Evolutionary conservation across 345 rosid species (phyloP).

Genomic region (Gossypium longicalyx): DNA sequence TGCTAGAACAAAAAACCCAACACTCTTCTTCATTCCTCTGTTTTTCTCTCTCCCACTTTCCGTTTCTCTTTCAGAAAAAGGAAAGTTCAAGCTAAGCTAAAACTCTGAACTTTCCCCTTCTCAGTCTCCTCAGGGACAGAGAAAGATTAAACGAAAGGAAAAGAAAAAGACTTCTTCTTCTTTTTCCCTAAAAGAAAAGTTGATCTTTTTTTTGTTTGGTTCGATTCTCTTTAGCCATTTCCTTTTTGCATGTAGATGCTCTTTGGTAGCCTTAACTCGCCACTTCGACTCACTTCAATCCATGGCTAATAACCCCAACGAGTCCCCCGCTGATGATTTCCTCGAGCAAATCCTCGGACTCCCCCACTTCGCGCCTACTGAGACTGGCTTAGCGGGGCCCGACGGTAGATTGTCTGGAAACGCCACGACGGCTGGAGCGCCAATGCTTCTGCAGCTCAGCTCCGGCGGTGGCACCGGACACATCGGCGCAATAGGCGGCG

Average conservation of each 20-base stretch:
- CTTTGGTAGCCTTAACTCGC: conserved; percentile 19
- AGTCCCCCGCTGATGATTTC: conserved; percentile 74
- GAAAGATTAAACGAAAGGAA: neutral
- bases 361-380: conserved; percentile 59
- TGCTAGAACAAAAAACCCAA: no score
- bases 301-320: conserved; percentile 83
- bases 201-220: neutral
- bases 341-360: conserved; percentile 84
- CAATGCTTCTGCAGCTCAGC: conserved; percentile 88
- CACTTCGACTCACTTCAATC: conserved; percentile 22
- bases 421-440: conserved; percentile 38
- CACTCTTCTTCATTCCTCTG: neutral
- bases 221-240: conserved; percentile 1
- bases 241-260: conserved; percentile 40
- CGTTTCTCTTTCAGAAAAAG: neutral
- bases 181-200: neutral
- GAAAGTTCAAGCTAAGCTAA: neutral
- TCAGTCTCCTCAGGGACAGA: neutral
- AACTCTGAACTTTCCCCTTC: neutral
- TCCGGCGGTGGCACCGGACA: conserved; percentile 67
- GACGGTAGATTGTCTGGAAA: conserved; percentile 40
- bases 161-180: neutral
- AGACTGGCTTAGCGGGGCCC: conserved; percentile 43
- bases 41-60: neutral
- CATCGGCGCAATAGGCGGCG: conserved; percentile 36